Evolutionary conservation across 2,329 filamentous ascomycete species (phyloP), one percentile per base, ranked within the genome.

Genomic region (Alternaria atra): DNA sequence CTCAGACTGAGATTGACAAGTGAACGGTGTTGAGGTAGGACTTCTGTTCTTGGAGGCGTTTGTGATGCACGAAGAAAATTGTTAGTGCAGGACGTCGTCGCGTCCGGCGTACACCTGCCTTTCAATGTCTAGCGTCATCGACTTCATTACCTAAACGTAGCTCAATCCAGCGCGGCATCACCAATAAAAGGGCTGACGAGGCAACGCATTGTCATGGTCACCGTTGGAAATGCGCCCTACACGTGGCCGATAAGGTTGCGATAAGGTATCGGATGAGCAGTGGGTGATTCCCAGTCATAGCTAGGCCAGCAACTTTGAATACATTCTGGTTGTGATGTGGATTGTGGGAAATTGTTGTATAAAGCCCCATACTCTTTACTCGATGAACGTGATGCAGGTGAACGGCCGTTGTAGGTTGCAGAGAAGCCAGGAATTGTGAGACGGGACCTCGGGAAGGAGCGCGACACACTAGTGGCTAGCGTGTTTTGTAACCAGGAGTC

Each of bases 61-160:
- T 0, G 23, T 50, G 15, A 5, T 25, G 46, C 15, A 13, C 20
- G 46, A 50, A 3, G 46, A 25, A 50, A 27, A 32, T 27, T 9
- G 27, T 34, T 53, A 32, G 25, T 32, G 51, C 20, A 42, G 15
- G 2, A 52, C 20, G 30, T n/a, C 23, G 30, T 35, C 40, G 23
- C 42, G 32, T 50, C 32, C 30, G 32, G 20, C 20, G 13, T 37
- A 50, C 46, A 37, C 46, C 46, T 50, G 30, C 46, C 46, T 50
- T 50, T 50, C 46, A 37, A 50, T n/a, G 32, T 50, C 46, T 50
- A 50, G 46, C 30, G 46, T 20, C 20, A 35, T n/a, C 8, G 5
- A 10, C 32, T 25, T 17, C 4, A 50, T 50, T 37, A 50, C 46
- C 46, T 50, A 50, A 50, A 23, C 12, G 6, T 6, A 5, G 32